Base-by-base conservation (phyloP, 768 basidiomycete genomes). In the Leucocoprinus birnbaumii region DNA sequence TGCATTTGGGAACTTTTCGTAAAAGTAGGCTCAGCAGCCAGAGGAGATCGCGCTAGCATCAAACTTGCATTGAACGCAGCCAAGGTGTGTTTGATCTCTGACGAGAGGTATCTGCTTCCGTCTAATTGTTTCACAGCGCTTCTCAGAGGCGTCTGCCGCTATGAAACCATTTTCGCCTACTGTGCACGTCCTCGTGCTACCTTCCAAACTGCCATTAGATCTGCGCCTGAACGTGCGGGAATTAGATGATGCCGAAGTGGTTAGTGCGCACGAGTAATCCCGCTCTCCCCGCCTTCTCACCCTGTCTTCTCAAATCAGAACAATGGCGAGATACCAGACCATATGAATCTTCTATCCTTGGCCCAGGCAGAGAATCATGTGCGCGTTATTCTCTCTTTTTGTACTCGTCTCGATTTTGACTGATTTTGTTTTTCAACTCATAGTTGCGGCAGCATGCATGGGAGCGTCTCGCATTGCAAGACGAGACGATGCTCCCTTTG, bases 1-100 rank as follows among this genome's bases (percentile, higher is more conserved):
- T 91, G 87, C 62, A 71, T 84, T 18, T 90, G 89, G 83, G 91
- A 94, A 68, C 71, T 87, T 43, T 93, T 89, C 61, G 79, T 93
- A 16, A 54, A 93, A 25, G 83, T 94, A 13, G 87, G 87, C 11
- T 72, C 70, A 46, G 73, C 80, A 19, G 89, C 87, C n/a, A 78
- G 89, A 49, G 78, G 78, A 26, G 72, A 79, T 31, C 77, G 84
- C 51, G 65, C 66, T 46, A 78, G 84, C 46, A 91, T 93, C 51
- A 75, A 72, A 43, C 69, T 89, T 22, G 91, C 83, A 2, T 63
- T 92, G 7, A 65, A 75, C 46, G 63, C 80, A 34, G 84, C 84
- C 2, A 74, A 69, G 69, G 91, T 90, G 46, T 45, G 72, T 31
- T 19, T 16, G n/a, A n/a, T 26, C 25, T 13, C 27, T n/a, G 10